Base-by-base conservation (phyloP, 495 filamentous ascomycete genomes). In the Aspergillus olivimuriae region DNA sequence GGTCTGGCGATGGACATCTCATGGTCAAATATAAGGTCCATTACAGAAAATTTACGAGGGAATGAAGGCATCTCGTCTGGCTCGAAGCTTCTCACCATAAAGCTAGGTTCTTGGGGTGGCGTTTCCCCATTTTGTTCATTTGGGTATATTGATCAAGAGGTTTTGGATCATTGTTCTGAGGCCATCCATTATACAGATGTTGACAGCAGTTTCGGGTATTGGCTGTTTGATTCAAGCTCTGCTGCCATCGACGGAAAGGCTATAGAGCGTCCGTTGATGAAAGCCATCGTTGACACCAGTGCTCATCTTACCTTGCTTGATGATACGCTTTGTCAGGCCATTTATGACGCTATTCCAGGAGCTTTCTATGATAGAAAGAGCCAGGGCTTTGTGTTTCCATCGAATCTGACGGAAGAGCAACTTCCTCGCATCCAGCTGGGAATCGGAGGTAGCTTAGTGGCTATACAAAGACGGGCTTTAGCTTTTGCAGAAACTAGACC, bases 201-300 rank as follows among this genome's bases (percentile, higher is more conserved):
- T 40, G 83, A 89, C 63, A 83, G 76, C 41, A 77, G 74, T 9
- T 58, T 83, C 30, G 85, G 86, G 17, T 86, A 87, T 64, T 90
- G 86, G 86, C 62, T 74, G 62, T 81, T 90, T 56, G 52, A 71
- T 18, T 84, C 80, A 23, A 61, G 73, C 36, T 78, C 76, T 9
- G 74, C 71, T 26, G 73, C 72, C 4, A 66, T 89, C 36, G 78
- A 80, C 51, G 81, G 80, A 50, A 72, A 80, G 50, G 67, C 68
- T 5, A 60, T 86, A 36, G 16, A 57, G 3, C 71, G 75, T 8
- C 55, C 69, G n/a, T 73, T 72, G 19, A 90, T 88, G 64, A 84
- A 68, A n/a, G 83, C 86, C 41, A 87, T 90, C 44, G 83, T 81
- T 35, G 86, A 90, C 60, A 90, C 86, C 3, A 86, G 84, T 44